Evolutionary conservation across 208 protist species (phyloP).

Genomic region (Crithidia thermophila): DNA sequence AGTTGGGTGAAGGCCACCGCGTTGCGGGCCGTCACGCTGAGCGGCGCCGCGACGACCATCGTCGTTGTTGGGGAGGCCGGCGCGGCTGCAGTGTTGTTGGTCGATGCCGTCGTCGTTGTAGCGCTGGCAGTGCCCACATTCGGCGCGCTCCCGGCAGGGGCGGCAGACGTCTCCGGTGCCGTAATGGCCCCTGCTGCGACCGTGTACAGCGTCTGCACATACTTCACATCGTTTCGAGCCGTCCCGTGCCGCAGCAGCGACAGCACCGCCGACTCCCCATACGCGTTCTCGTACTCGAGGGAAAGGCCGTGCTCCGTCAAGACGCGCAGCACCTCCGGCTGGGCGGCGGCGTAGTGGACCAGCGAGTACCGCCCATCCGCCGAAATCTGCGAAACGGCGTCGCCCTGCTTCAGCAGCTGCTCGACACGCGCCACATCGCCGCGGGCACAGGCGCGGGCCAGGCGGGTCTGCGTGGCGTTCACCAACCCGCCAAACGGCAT

Average conservation of each 20-base stretch:
- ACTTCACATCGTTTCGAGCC: slow-evolving; percentile 57
- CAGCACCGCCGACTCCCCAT: slow-evolving; percentile 66
- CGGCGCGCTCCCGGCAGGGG: not conserved
- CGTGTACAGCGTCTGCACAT: slow-evolving; percentile 27
- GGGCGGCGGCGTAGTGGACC: slow-evolving; percentile 79
- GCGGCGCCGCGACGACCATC: not conserved
- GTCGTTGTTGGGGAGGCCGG: slow-evolving; percentile 16
- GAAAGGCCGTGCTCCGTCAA: slow-evolving; percentile 58
- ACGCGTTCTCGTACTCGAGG: slow-evolving; percentile 69
- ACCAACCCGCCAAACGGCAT: slow-evolving; percentile 30
- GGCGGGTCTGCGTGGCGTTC: slow-evolving; percentile 61
- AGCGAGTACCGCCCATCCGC: slow-evolving; percentile 85
- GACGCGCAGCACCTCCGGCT: slow-evolving; percentile 42
- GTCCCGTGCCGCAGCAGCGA: slow-evolving; percentile 81
- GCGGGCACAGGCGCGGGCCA: slow-evolving; percentile 62
- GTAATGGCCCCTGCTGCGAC: not conserved
- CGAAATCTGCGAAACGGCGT: slow-evolving; percentile 54
- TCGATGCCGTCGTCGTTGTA: not conserved
- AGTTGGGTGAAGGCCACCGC: slow-evolving; percentile 42
- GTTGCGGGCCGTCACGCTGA: slow-evolving; percentile 13
- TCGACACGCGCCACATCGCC: slow-evolving; percentile 68
- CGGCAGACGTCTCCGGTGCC: not conserved
- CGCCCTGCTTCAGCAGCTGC: slow-evolving; percentile 61
- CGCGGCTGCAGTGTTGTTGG: not conserved
- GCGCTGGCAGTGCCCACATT: not conserved